Conservation (phyloP, 2,329 filamentous ascomycete genomes). For the Dactylellina sp. region DNA sequence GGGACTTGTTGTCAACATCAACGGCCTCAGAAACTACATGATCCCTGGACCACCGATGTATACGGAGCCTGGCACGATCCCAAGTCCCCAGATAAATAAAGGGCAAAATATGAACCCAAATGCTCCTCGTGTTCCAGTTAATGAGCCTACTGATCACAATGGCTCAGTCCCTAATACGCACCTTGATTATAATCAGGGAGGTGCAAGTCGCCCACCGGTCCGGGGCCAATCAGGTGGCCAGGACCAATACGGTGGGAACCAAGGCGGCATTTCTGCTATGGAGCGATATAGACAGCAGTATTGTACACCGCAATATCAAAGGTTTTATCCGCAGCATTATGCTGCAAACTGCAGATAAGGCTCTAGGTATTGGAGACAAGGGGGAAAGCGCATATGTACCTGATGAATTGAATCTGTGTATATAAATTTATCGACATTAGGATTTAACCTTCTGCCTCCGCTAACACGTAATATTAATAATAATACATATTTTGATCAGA, state of each 20-base stretch:
- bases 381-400: no score
- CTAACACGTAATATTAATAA: no score
- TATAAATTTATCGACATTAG: no score
- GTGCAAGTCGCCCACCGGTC: neutral
- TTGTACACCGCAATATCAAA: neutral
- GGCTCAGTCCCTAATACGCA: conserved; percentile 4
- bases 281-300: neutral
- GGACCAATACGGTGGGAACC: neutral
- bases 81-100: conserved; percentile 9
- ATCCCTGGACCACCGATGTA: conserved; percentile 56
- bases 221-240: neutral
- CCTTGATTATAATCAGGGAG: conserved; percentile 4
- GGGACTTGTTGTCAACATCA: conserved; percentile 57
- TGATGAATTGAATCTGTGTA: no score
- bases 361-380: no score
- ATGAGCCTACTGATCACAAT: conserved; percentile 29
- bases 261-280: neutral
- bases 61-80: neutral
- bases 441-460: no score
- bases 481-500: no score
- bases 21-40: conserved; percentile 52
- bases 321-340: neutral
- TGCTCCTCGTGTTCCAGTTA: neutral
- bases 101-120: conserved; percentile 13
- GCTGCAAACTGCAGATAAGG: neutral